Conservation (phyloP, 495 filamentous ascomycete species). For the Chaetomium fimeti region DNA sequence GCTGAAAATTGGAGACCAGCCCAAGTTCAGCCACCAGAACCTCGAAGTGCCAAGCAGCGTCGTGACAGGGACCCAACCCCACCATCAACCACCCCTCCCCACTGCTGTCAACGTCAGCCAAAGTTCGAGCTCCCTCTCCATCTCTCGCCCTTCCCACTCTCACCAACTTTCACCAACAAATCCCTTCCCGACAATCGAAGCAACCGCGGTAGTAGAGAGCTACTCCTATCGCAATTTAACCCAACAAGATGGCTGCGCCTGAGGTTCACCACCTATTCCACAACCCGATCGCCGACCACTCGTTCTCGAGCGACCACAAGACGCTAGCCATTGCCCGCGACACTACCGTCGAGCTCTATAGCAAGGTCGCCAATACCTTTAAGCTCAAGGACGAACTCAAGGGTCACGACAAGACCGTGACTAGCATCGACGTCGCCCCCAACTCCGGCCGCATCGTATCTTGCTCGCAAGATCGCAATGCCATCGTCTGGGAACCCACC, state of each 20-base stretch:
- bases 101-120: slow-evolving; percentile 17
- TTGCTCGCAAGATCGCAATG: slow-evolving; percentile 97
- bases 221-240: slow-evolving; percentile 76
- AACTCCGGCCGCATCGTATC: slow-evolving; percentile 89
- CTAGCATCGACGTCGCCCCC: slow-evolving; percentile 92
- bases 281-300: slow-evolving; percentile 93
- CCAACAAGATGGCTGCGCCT: slow-evolving; percentile 67
- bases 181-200: not conserved
- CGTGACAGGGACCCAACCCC: slow-evolving; percentile 9
- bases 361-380: slow-evolving; percentile 69
- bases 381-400: slow-evolving; percentile 85
- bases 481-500: slow-evolving; percentile 94
- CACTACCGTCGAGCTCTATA: slow-evolving; percentile 87
- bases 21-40: not conserved
- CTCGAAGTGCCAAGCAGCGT: not conserved
- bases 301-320: slow-evolving; percentile 87
- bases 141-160: slow-evolving; percentile 2
- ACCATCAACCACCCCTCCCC: slow-evolving; percentile 11
- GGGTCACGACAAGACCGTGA: slow-evolving; percentile 95
- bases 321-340: slow-evolving; percentile 91
- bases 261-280: slow-evolving; percentile 98
- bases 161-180: not conserved
- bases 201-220: slow-evolving; percentile 91
- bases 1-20: slow-evolving; percentile 10
- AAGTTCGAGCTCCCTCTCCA: not conserved